phyloP scores from a whole-genome alignment of 306 rosid species.

The Datisca glomerata region DNA sequence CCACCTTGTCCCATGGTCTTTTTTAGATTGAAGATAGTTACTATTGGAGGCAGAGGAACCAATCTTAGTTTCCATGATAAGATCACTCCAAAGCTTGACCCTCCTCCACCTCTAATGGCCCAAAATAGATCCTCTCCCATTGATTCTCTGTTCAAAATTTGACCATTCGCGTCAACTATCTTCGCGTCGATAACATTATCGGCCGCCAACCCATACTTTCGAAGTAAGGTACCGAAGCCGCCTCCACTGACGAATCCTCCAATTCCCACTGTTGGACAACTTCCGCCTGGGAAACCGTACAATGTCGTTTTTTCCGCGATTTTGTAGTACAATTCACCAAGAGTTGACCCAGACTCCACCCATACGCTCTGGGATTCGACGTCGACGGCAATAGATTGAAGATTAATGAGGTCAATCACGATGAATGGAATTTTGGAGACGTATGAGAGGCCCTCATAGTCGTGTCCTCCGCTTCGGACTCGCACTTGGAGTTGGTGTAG shows the following conservation, averaged over 20 bases:
- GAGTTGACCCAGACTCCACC: slow-evolving; percentile 12
- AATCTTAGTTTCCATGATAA: slow-evolving; percentile 13
- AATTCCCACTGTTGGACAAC: slow-evolving; percentile 10
- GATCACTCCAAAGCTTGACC: slow-evolving; percentile 12
- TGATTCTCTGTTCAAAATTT: slow-evolving; percentile 6
- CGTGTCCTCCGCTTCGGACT: slow-evolving; percentile 17
- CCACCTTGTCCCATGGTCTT: slow-evolving; percentile 10
- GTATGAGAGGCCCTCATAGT: slow-evolving; percentile 17
- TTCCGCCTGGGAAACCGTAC: slow-evolving; percentile 11
- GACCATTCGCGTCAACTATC: slow-evolving; percentile 6
- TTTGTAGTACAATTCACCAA: slow-evolving; percentile 9
- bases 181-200: slow-evolving; percentile 7
- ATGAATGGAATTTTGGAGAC: slow-evolving; percentile 9
- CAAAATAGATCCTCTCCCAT: slow-evolving; percentile 19
- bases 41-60: slow-evolving; percentile 9
- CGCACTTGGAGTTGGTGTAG: slow-evolving; percentile 2
- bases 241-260: slow-evolving; percentile 17
- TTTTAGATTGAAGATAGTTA: slow-evolving; percentile 8
- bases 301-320: slow-evolving; percentile 6
- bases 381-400: neutral
- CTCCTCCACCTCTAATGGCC: slow-evolving; percentile 19
- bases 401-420: slow-evolving; percentile 8
- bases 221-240: slow-evolving; percentile 5
- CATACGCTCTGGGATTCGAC: neutral
- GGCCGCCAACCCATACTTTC: slow-evolving; percentile 7